Evolutionary conservation across 2,329 filamentous ascomycete genomes (phyloP), one percentile per base, ranked within the genome.

Genomic region (Acrodontium crateriforme): DNA sequence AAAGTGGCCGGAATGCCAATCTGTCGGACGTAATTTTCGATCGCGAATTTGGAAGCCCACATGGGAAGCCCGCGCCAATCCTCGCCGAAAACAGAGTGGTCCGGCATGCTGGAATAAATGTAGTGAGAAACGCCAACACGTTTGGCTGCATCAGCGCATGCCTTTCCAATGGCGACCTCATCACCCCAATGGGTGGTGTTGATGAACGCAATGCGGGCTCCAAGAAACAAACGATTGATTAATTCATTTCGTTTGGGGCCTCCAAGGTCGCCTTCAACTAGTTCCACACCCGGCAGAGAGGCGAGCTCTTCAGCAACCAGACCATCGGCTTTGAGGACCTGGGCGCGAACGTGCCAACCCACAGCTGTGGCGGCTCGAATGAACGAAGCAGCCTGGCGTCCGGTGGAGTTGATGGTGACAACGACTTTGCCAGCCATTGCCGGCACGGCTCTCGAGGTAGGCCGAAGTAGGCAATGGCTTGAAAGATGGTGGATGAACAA

Each of bases 161-260:
- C 79, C 52, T 79, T 77, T 38, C 89, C 89, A 42, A 94, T 91
- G 20, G 76, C 74, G 33, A 89, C 69, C 62, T 98, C 89, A 56
- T 95, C 84, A 28, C 87, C 89, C 62, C 91, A 93, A 47, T 92
- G 91, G 4, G 84, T 92, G 22, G 89, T 98, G 61, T 98, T 98
- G 62, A 95, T 84, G 56, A 95, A 98, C 34, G 89, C 89, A 28
- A 91, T 68, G 44, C 91, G 78, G 13, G 81, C 78, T 36, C 81
- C 83, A 19, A 68, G 63, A 64, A 95, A 95, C 10, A 55, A 43
- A 22, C 36, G 36, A 13, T 40, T 36, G 10, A 55, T 35, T 3
- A 55, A 36, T 8, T 36, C 36, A 9, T 37, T 34, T 18, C 42
- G 42, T 4, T 10, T 4, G n/a, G 44, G 41, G 15, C 49, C 49